Evolutionary conservation across 129 eudicot species (phyloP).

Genomic region (Pulicaria dysenterica): DNA sequence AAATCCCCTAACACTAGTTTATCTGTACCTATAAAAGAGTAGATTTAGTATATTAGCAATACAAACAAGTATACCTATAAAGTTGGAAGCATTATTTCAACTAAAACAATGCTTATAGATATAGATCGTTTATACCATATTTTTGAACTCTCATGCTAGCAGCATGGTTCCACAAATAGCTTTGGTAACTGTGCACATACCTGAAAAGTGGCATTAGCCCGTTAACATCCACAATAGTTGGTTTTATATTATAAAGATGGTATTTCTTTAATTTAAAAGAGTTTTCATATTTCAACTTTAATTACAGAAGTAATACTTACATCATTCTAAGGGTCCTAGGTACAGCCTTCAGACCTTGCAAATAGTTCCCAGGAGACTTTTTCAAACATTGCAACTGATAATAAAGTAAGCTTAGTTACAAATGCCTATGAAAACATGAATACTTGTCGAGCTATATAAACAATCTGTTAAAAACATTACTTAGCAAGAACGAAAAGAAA

Average conservation of each 20-base stretch:
- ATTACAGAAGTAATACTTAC: constrained; percentile 49
- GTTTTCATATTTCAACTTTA: neutral
- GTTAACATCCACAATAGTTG: neutral
- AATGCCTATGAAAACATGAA: neutral
- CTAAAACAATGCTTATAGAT: neutral
- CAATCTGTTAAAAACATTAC: neutral
- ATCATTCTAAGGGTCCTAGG: constrained; percentile 98
- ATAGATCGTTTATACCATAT: constrained; percentile 49
- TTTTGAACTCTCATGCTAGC: constrained; percentile 84
- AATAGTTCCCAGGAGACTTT: constrained; percentile 79
- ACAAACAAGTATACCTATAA: neutral
- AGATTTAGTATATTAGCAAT: neutral
- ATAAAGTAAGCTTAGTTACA: constrained; percentile 27
- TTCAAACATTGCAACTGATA: constrained; percentile 78
- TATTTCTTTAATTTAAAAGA: neutral
- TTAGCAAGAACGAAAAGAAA: neutral
- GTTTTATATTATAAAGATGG: neutral
- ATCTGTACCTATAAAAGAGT: constrained; percentile 49
- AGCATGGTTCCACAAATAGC: constrained; percentile 92
- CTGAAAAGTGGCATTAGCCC: constrained; percentile 38
- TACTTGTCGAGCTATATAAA: constrained; percentile 7
- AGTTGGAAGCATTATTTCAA: constrained; percentile 2
- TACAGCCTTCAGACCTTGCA: constrained; percentile 78
- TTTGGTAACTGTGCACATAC: constrained; percentile 92
- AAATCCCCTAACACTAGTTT: constrained; percentile 83